Evolutionary conservation across 2,329 filamentous ascomycete species (phyloP), one percentile per base, ranked within the genome.

Genomic region (Calonectria ilicicola): DNA sequence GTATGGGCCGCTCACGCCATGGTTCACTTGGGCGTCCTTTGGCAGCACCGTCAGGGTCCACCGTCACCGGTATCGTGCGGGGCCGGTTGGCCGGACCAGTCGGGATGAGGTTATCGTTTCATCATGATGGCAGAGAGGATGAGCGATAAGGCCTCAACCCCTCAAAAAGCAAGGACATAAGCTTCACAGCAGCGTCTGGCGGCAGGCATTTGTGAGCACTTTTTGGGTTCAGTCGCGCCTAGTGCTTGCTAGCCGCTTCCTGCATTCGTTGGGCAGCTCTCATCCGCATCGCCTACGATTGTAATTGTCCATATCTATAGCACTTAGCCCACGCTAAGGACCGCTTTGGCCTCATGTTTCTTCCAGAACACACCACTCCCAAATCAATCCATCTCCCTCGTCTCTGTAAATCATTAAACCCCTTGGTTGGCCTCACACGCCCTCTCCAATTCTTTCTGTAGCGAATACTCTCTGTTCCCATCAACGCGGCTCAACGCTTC

Each of bases 31-130:
- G 53, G 27, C 38, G 32, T 21, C 62, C 64, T 64, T 15, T 53
- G 27, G 56, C 46, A 42, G 29, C 56, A 53, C 64, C 58, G 44
- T 38, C 53, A 17, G 65, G 62, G 53, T 70, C 68, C 68, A 66
- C 60, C 67, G 56, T 58, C 51, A 44, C 69, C 46, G 56, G 21
- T 38, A 47, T 40, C 23, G 8, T 67, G 69, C 64, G 69, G 69
- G 69, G 69, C 64, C 53, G 56, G 69, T 14, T 47, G 58, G 44
- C 35, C 58, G 35, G 42, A n/a, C 38, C 53, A 60, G 66, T 63
- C 35, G 44, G 44, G 27, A 46, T 62, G 53, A 51, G 56, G 66
- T 46, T 46, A 46, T 63, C 46, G 27, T 35, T 47, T 23, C 44
- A 49, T 32, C n/a, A 35, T 27, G 29, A 26, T 23, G 26, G 42